phyloP scores from a whole-genome alignment of 805 yeast species.

The Wickerhamiella siamensis region DNA sequence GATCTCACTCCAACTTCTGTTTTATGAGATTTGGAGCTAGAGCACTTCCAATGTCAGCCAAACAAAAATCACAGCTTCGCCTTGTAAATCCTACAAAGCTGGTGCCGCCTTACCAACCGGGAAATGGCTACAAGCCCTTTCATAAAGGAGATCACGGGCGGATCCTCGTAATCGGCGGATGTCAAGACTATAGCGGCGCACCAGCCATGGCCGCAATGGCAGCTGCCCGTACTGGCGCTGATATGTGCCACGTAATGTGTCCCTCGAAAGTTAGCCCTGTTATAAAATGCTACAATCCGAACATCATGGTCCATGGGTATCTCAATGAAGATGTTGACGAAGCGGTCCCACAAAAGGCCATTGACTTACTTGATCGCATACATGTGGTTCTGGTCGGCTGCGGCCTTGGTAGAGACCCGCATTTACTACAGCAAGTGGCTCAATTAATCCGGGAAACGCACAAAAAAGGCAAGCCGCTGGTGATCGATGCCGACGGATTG shows the following conservation, averaged over 20 bases:
- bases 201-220: constrained; percentile 85
- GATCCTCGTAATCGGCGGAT: constrained; percentile 80
- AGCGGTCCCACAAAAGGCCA: constrained; percentile 2
- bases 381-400: constrained; percentile 70
- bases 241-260: constrained; percentile 81
- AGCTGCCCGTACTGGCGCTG: constrained; percentile 73
- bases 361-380: background rate
- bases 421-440: constrained; percentile 49
- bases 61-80: background rate
- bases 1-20: no score
- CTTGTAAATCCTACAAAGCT: constrained; percentile 25
- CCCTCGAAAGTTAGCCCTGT: constrained; percentile 62
- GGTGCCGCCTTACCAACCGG: constrained; percentile 46
- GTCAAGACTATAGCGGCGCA: constrained; percentile 94
- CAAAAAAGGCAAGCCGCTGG: constrained; percentile 47
- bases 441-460: constrained; percentile 43
- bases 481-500: constrained; percentile 84
- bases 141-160: constrained; percentile 91
- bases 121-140: constrained; percentile 30
- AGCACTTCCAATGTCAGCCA: background rate
- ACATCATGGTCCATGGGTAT: constrained; percentile 93
- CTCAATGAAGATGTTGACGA: constrained; percentile 33
- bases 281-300: constrained; percentile 80
- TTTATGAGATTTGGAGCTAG: background rate
- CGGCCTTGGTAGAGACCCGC: constrained; percentile 73